Evolutionary conservation across 768 basidiomycete species (phyloP).

Genomic region (Dentipellis sp.): DNA sequence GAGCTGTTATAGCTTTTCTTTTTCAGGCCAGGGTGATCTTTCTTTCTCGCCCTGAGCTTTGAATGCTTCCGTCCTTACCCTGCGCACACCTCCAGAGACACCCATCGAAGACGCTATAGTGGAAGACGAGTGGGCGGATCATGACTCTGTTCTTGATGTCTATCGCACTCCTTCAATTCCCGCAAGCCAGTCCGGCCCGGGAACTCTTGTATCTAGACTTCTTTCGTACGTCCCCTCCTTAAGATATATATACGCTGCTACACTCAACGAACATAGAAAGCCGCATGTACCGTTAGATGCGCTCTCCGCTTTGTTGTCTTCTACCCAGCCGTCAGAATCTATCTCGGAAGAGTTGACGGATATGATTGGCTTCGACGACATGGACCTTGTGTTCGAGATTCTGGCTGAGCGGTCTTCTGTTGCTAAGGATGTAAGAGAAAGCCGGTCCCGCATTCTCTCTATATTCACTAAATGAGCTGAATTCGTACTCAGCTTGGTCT

Average conservation of each 20-base stretch:
- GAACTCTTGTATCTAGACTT: slow-evolving; percentile 5
- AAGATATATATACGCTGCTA: neutral
- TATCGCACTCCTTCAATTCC: slow-evolving; percentile 1
- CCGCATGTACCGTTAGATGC: slow-evolving; percentile 18
- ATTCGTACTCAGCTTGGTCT: too few species aligned
- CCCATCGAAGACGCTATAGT: neutral
- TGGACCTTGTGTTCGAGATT: slow-evolving; percentile 70
- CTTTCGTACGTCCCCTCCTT: slow-evolving; percentile 10
- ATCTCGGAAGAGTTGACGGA: slow-evolving; percentile 76
- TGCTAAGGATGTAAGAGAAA: slow-evolving; percentile 36
- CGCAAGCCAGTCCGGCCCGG: neutral
- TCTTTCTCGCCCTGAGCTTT: too few species aligned
- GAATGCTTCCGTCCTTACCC: too few species aligned
- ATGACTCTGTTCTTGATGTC: slow-evolving; percentile 10
- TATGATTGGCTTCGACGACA: slow-evolving; percentile 73
- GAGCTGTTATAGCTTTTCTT: too few species aligned
- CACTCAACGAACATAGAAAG: slow-evolving; percentile 15
- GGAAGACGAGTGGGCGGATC: neutral
- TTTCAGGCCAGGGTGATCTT: too few species aligned
- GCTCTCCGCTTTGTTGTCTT: slow-evolving; percentile 34
- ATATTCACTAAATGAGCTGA: too few species aligned
- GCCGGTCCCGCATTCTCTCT: neutral
- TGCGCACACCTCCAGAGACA: neutral
- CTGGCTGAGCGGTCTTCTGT: slow-evolving; percentile 45
- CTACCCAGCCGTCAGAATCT: slow-evolving; percentile 47